phyloP scores from a whole-genome alignment of 345 rosid genomes.

The Eucalyptus melliodora region DNA sequence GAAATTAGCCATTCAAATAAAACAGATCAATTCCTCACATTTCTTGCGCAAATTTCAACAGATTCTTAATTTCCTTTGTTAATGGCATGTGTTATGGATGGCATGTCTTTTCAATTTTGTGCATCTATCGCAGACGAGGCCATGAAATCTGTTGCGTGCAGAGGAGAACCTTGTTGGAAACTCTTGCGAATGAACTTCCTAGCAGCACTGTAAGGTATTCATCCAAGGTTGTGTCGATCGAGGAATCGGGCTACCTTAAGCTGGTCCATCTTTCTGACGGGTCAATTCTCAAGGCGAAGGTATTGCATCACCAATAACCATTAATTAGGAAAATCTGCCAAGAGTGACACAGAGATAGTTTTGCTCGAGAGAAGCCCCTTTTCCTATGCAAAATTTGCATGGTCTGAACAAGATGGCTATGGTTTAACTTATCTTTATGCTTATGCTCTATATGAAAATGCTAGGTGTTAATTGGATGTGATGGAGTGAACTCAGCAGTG shows the following conservation, averaged over 20 bases:
- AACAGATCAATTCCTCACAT: too few species aligned
- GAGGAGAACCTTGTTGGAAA: slow-evolving; percentile 43
- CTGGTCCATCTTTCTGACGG: slow-evolving; percentile 50
- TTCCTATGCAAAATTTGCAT: background rate
- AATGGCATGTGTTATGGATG: too few species aligned
- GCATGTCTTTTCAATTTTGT: too few species aligned
- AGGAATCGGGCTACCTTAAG: slow-evolving; percentile 36
- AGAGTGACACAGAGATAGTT: background rate
- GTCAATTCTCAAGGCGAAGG: slow-evolving; percentile 3
- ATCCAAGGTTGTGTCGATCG: slow-evolving; percentile 45
- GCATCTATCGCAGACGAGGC: background rate
- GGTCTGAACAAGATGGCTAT: background rate
- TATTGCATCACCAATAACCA: background rate
- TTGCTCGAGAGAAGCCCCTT: background rate
- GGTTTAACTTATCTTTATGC: background rate
- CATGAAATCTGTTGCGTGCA: slow-evolving; percentile 34
- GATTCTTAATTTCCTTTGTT: too few species aligned
- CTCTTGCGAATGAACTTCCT: slow-evolving; percentile 50
- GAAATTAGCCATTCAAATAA: too few species aligned
- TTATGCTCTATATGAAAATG: background rate
- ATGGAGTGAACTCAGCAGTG: slow-evolving; percentile 59
- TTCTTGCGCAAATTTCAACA: too few species aligned
- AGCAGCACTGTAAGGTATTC: slow-evolving; percentile 46
- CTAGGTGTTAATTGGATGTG: slow-evolving; percentile 61
- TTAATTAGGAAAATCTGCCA: background rate